A percentile compares a stretch with the other conserved stretches of the same genome.
These are phyloP conservation scores for Suillus bovinus DNA, from an alignment of 768 basidiomycete species.

Conservation along the genomic window DNA sequence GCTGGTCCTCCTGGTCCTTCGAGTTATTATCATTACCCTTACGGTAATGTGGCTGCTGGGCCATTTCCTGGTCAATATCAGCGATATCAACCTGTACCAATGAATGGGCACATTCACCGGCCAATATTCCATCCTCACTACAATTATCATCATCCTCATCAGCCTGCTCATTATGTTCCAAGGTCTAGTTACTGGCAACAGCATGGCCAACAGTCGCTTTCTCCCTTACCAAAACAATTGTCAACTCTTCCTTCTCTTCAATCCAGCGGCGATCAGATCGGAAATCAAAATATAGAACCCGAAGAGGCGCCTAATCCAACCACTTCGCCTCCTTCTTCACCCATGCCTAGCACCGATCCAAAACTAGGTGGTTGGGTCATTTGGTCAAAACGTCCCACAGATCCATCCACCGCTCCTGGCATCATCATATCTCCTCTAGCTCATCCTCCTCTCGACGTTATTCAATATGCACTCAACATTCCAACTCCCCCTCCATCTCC, in stretches of 20 bases:
- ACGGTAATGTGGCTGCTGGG: not conserved
- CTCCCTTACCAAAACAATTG: slow-evolving; percentile 65
- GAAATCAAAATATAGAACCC: slow-evolving; percentile 7
- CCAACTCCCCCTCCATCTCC: slow-evolving; percentile 53
- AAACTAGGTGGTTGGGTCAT: slow-evolving; percentile 50
- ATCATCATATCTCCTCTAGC: slow-evolving; percentile 71
- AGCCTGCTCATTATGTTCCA: slow-evolving; percentile 22
- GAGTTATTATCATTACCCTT: slow-evolving; percentile 21
- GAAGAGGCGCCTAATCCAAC: slow-evolving; percentile 23
- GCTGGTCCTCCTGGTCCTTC: slow-evolving; percentile 24
- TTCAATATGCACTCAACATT: slow-evolving; percentile 54
- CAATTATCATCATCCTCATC: slow-evolving; percentile 34
- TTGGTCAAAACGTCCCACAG: slow-evolving; percentile 69
- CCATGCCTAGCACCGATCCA: slow-evolving; percentile 5
- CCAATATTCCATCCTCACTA: slow-evolving; percentile 39
- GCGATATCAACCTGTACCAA: slow-evolving; percentile 40
- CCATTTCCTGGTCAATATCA: slow-evolving; percentile 30
- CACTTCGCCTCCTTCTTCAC: not conserved
- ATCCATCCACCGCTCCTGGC: slow-evolving; percentile 65
- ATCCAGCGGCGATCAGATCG: slow-evolving; percentile 6
- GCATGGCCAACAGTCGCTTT: slow-evolving; percentile 43
- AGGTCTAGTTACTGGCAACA: slow-evolving; percentile 25
- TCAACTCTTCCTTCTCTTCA: slow-evolving; percentile 44
- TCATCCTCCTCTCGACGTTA: slow-evolving; percentile 58
- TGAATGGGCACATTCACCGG: slow-evolving; percentile 38